Evolutionary conservation across 495 filamentous ascomycete genomes (phyloP).

Genomic region (Friedmanniomyces simplex): DNA sequence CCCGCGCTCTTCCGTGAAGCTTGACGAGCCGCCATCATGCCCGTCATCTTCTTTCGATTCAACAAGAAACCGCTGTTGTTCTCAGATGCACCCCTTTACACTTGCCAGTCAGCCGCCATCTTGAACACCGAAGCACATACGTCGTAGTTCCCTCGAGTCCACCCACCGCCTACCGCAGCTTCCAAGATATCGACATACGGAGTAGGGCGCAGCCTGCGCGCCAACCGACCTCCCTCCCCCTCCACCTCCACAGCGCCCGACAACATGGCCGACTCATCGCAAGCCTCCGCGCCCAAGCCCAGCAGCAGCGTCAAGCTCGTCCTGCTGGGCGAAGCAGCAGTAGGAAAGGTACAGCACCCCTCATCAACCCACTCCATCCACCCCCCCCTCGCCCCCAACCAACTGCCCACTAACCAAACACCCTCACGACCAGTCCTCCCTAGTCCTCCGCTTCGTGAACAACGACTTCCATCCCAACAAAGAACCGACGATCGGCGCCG

Average conservation of each 20-base stretch:
- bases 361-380: not conserved
- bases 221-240: slow-evolving; percentile 11
- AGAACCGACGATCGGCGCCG: slow-evolving; percentile 97
- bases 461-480: slow-evolving; percentile 99
- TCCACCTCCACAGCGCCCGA: slow-evolving; percentile 1
- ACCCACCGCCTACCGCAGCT: not conserved
- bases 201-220: slow-evolving; percentile 17
- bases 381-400: not conserved
- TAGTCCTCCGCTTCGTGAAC: slow-evolving; percentile 97
- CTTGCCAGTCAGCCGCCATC: not conserved
- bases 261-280: slow-evolving; percentile 30
- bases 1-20: no score
- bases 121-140: not conserved
- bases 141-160: no score
- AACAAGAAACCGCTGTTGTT: no score
- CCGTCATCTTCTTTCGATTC: no score
- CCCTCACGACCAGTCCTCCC: slow-evolving; percentile 60
- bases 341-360: slow-evolving; percentile 79
- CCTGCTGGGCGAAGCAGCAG: slow-evolving; percentile 89
- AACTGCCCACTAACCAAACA: no score
- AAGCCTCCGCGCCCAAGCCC: slow-evolving; percentile 69
- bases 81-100: not conserved
- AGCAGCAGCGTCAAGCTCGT: slow-evolving; percentile 99
- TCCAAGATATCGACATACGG: slow-evolving; percentile 16
- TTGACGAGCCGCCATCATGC: no score